Percentiles rank a stretch among this genome's conserved stretches.
These are phyloP conservation scores for Cinnamomum chago DNA, from an alignment of 164 flowering plant species.

Conservation along the genomic window DNA sequence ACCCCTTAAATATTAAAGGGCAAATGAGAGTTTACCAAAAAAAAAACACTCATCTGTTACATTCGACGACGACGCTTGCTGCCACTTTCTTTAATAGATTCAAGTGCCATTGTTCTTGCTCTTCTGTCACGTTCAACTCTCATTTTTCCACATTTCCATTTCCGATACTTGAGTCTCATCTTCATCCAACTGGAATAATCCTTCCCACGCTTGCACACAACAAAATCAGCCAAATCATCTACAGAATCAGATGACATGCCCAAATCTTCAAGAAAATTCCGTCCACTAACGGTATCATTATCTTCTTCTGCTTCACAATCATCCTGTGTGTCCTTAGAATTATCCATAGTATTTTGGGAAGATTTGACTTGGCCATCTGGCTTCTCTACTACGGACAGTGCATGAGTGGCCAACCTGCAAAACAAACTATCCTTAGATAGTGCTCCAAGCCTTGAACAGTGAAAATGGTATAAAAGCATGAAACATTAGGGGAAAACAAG, in stretches of 20 bases:
- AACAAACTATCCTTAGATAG: neutral
- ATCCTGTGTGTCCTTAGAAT: conserved; percentile 5
- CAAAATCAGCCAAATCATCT: conserved; percentile 63
- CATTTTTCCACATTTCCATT: conserved; percentile 33
- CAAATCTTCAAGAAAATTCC: conserved; percentile 39
- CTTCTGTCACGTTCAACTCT: conserved; percentile 23
- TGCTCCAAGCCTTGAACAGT: neutral
- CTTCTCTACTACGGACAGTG: neutral
- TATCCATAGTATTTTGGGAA: conserved; percentile 2
- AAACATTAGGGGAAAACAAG: too few relatives aligned
- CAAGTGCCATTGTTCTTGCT: conserved; percentile 27
- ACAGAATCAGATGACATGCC: conserved; percentile 23
- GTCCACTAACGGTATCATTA: conserved; percentile 52
- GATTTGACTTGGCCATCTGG: conserved; percentile 5
- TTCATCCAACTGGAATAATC: conserved; percentile 67
- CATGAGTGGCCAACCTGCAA: conserved; percentile 15
- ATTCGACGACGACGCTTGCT: neutral
- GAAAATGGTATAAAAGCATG: neutral
- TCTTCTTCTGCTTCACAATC: conserved; percentile 10
- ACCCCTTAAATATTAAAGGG: too few relatives aligned
- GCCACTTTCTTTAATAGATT: neutral
- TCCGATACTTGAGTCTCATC: conserved; percentile 32
- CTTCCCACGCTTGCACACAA: conserved; percentile 62
- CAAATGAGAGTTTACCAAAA: neutral
- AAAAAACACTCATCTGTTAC: neutral